Percentiles rank a stretch among this genome's conserved stretches.
Conservation (phyloP, 768 basidiomycete species). For the Suillus luteus region DNA sequence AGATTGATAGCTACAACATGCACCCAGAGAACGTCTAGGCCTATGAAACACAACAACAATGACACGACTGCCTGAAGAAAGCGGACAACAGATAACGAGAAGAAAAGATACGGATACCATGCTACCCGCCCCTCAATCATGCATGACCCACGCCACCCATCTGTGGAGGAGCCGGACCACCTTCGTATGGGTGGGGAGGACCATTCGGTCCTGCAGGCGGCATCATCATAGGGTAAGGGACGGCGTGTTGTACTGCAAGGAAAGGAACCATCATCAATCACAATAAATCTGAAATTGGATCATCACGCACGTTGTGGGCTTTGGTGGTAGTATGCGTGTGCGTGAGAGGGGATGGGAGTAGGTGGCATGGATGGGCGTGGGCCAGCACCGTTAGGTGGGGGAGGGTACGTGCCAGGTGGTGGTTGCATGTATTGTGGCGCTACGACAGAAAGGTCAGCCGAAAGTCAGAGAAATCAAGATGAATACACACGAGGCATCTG, state of each 20-base stretch:
- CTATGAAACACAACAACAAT: slow-evolving; percentile 10
- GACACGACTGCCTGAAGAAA: slow-evolving; percentile 6
- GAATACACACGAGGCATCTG: slow-evolving; percentile 80
- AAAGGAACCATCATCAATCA: slow-evolving; percentile 25
- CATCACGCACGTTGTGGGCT: slow-evolving; percentile 75
- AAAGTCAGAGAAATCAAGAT: slow-evolving; percentile 1
- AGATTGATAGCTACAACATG: slow-evolving; percentile 9
- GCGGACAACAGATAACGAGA: slow-evolving; percentile 7
- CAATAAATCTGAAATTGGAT: slow-evolving; percentile 25
- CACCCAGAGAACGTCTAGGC: not conserved
- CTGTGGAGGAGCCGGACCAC: slow-evolving; percentile 64
- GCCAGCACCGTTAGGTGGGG: slow-evolving; percentile 75
- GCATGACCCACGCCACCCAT: slow-evolving; percentile 76
- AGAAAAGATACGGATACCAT: slow-evolving; percentile 8
- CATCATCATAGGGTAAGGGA: slow-evolving; percentile 90
- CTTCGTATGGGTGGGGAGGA: slow-evolving; percentile 75
- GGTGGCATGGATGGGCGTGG: slow-evolving; percentile 91
- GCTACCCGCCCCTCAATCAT: slow-evolving; percentile 32
- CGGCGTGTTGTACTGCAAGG: slow-evolving; percentile 75
- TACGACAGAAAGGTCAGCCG: slow-evolving; percentile 27
- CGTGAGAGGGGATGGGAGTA: slow-evolving; percentile 83
- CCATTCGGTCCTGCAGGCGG: slow-evolving; percentile 66
- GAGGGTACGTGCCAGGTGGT: slow-evolving; percentile 75
- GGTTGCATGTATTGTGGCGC: slow-evolving; percentile 81
- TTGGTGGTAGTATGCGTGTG: slow-evolving; percentile 87